A percentile compares a stretch with the other conserved stretches of the same genome.
Conservation (phyloP, 2,329 filamentous ascomycete species). For the Exophiala spinifera region DNA sequence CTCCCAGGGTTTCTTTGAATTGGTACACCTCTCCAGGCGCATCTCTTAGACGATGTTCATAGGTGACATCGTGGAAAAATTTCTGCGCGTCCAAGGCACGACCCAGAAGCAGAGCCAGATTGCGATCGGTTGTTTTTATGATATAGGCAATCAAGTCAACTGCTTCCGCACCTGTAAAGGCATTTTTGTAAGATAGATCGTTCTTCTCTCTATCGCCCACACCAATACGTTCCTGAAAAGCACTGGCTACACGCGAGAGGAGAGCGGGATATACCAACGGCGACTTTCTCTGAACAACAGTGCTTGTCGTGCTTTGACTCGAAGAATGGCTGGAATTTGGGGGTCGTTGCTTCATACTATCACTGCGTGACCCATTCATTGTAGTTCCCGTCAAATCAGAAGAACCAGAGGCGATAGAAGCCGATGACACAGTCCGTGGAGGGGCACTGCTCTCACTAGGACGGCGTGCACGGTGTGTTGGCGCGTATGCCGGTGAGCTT, state of each 20-base stretch:
- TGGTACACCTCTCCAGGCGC: conserved; percentile 95
- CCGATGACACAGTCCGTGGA: conserved; percentile 83
- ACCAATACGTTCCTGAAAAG: conserved; percentile 84
- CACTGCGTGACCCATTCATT: conserved; percentile 54
- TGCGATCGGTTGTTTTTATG: conserved; percentile 93
- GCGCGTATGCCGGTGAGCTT: conserved; percentile 22
- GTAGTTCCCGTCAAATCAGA: conserved; percentile 53
- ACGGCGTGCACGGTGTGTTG: conserved; percentile 37
- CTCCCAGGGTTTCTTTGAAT: conserved; percentile 84
- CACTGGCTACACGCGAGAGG: conserved; percentile 87
- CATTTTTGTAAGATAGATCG: conserved; percentile 93
- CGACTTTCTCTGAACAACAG: conserved; percentile 64
- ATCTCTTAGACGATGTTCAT: conserved; percentile 91
- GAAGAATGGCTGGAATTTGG: conserved; percentile 55
- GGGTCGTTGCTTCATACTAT: conserved; percentile 54
- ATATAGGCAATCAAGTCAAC: conserved; percentile 95
- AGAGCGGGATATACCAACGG: conserved; percentile 92
- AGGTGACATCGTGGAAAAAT: conserved; percentile 98
- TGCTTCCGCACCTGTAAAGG: conserved; percentile 91
- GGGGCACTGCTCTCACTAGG: conserved; percentile 44
- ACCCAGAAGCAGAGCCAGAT: conserved; percentile 84
- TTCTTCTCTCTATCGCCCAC: conserved; percentile 91
- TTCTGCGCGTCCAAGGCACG: conserved; percentile 94
- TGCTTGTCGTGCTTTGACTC: conserved; percentile 57
- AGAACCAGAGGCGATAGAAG: conserved; percentile 53